A percentile compares a stretch with the other conserved stretches of the same genome.
Conservation (phyloP, 163 green algal species). For the Coccomyxa subellipsoidea region DNA sequence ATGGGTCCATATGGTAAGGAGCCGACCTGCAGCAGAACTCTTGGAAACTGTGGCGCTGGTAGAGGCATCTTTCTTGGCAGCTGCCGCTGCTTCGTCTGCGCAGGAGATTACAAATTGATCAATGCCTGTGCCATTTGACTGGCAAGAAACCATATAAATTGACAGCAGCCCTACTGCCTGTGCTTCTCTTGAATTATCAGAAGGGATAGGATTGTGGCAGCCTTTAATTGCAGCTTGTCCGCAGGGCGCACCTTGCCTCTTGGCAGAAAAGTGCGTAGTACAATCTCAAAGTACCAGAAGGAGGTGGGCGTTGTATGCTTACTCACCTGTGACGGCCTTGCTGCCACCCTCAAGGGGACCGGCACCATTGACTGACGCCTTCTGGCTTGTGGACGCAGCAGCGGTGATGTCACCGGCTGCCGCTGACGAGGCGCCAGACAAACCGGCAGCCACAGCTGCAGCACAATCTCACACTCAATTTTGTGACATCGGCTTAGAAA, state of each 20-base stretch:
- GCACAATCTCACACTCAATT: neutral
- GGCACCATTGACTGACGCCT: neutral
- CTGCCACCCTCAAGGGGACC: neutral
- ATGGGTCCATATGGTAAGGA: no score
- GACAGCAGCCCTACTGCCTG: neutral
- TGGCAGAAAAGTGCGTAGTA: neutral
- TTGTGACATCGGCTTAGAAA: neutral
- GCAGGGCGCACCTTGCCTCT: no score
- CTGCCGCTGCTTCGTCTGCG: neutral
- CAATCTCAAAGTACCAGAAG: neutral
- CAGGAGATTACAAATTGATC: neutral
- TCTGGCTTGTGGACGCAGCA: neutral
- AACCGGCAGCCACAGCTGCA: neutral
- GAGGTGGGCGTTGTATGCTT: neutral
- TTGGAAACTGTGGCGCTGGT: neutral
- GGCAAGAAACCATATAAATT: neutral
- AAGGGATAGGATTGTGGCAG: no score
- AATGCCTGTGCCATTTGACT: no score
- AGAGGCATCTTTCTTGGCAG: constrained; percentile 3
- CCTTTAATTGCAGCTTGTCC: no score
- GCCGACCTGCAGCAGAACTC: neutral
- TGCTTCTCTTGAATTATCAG: neutral
- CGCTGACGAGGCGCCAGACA: neutral
- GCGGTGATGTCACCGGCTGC: neutral
- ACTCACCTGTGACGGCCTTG: neutral